A percentile compares a stretch with the other conserved stretches of the same genome.
Evolutionary conservation across 768 basidiomycete genomes (phyloP).

Genomic region (Suillus variegatus): DNA sequence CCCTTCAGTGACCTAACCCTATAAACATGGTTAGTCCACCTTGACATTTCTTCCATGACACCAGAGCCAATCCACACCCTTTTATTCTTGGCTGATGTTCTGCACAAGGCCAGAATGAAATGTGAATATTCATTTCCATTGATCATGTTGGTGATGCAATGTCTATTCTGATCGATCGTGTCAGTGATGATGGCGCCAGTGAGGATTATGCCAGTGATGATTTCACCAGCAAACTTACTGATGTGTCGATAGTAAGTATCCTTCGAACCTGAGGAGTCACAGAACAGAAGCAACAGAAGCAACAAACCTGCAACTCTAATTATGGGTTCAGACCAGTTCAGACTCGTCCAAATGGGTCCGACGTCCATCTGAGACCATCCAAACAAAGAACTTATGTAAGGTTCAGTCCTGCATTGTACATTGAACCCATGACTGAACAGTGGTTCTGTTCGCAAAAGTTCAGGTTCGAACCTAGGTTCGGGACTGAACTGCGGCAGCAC

Average conservation of each 20-base stretch:
- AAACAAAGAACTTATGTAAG: background rate
- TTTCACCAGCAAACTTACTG: constrained; percentile 1
- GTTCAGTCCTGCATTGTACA: background rate
- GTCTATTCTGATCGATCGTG: too few relatives aligned
- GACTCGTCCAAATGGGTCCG: background rate
- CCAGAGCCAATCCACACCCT: too few relatives aligned
- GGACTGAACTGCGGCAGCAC: too few relatives aligned
- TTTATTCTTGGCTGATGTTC: background rate
- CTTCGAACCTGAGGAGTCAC: background rate
- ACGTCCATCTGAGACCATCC: background rate
- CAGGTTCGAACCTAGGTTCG: background rate
- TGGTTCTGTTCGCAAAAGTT: background rate
- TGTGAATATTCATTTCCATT: background rate
- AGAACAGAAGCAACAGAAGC: background rate
- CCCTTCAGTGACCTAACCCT: too few relatives aligned
- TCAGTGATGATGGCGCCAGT: background rate
- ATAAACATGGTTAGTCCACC: too few relatives aligned
- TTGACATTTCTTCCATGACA: too few relatives aligned
- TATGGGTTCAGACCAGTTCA: background rate
- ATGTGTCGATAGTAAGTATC: background rate
- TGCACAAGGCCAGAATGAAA: background rate
- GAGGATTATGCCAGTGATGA: background rate
- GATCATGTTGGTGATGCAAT: background rate
- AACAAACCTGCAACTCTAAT: constrained; percentile 1
- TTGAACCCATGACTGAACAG: background rate